A percentile compares a stretch with the other conserved stretches of the same genome.
Conservation (phyloP, 2,329 filamentous ascomycete genomes). For the Alternaria solani region DNA sequence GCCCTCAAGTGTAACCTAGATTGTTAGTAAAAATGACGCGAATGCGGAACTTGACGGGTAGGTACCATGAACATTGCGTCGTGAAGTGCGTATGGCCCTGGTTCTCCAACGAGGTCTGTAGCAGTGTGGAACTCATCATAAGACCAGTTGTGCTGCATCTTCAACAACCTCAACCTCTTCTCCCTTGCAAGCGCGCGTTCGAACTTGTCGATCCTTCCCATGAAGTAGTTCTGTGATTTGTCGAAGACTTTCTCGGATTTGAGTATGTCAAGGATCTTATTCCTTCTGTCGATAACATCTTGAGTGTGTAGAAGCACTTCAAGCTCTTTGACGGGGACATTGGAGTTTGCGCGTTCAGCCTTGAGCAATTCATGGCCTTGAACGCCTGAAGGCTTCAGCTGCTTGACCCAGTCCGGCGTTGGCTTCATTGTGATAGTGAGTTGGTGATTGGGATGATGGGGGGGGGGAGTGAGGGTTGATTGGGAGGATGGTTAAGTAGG, state of each 20-base stretch:
- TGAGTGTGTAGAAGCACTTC: conserved; percentile 74
- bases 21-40: conserved; percentile 15
- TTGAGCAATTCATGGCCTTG: conserved; percentile 74
- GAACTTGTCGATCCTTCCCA: conserved; percentile 73
- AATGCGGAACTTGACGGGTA: conserved; percentile 39
- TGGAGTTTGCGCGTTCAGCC: conserved; percentile 73
- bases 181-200: conserved; percentile 73
- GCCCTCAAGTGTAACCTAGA: conserved; percentile 70
- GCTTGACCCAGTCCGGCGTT: conserved; percentile 71
- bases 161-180: conserved; percentile 73
- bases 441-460: conserved; percentile 15
- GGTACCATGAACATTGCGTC: conserved; percentile 72
- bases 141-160: conserved; percentile 72
- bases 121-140: conserved; percentile 70
- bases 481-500: conserved; percentile 16
- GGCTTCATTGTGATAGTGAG: conserved; percentile 42
- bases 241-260: conserved; percentile 75
- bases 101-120: conserved; percentile 75
- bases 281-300: conserved; percentile 67
- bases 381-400: conserved; percentile 69
- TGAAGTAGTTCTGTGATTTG: conserved; percentile 80
- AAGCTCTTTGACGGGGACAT: conserved; percentile 71
- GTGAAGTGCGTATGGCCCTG: conserved; percentile 77
- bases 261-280: conserved; percentile 69
- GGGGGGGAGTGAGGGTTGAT: conserved; percentile 10